phyloP scores from a whole-genome alignment of 805 yeast species.

The Maudiozyma barnettii region DNA sequence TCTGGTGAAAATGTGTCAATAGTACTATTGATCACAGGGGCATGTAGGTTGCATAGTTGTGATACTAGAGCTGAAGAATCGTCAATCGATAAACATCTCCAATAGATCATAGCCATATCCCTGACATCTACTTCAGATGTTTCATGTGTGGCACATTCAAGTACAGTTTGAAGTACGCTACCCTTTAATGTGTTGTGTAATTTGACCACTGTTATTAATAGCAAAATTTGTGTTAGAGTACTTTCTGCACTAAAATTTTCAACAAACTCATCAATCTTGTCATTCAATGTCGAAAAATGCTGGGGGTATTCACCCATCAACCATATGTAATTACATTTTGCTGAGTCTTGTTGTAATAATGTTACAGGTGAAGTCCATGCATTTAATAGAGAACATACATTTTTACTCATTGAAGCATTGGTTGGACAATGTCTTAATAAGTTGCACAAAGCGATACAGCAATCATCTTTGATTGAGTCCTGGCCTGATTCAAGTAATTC shows the following conservation, averaged over 20 bases:
- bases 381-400: conserved; percentile 29
- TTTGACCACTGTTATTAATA: conserved; percentile 55
- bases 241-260: conserved; percentile 51
- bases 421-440: conserved; percentile 56
- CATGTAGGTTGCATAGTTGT: conserved; percentile 29
- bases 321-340: conserved; percentile 54
- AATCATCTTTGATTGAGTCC: conserved; percentile 54
- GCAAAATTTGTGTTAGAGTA: conserved; percentile 47
- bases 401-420: conserved; percentile 22
- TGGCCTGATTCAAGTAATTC: conserved; percentile 48
- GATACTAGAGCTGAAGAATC: conserved; percentile 20
- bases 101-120: conserved; percentile 69
- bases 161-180: conserved; percentile 43
- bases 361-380: conserved; percentile 35
- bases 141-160: conserved; percentile 53
- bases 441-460: conserved; percentile 50
- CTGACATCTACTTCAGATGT: conserved; percentile 69
- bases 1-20: conserved; percentile 62
- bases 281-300: conserved; percentile 45
- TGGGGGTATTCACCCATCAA: conserved; percentile 61
- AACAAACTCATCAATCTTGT: conserved; percentile 37
- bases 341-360: conserved; percentile 35
- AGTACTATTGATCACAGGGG: conserved; percentile 66
- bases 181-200: conserved; percentile 38
- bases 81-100: conserved; percentile 59